These are phyloP conservation scores for fission yeast (Schizosaccharomyces pombe) DNA, from an alignment of 805 yeast genomes.

Conservation along the genomic window DNA sequence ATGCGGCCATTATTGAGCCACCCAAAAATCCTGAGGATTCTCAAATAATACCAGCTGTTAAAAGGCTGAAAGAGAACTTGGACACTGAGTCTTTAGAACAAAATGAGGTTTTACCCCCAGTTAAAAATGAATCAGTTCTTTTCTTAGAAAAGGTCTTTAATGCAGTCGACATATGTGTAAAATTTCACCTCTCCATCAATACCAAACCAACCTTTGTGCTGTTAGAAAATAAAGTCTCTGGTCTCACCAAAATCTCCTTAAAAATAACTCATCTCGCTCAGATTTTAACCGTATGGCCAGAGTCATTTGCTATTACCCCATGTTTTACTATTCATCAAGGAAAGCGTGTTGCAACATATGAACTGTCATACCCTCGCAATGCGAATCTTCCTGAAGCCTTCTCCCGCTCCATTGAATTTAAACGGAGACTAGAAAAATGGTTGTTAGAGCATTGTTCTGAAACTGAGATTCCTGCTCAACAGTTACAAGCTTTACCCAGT, in stretches of 20 bases:
- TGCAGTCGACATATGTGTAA: neutral
- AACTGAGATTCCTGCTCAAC: no score
- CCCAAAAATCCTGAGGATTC: neutral
- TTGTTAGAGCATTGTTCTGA: no score
- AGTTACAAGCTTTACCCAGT: no score
- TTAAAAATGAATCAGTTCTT: neutral
- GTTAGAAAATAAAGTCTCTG: neutral
- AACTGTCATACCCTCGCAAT: neutral
- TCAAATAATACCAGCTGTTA: no score
- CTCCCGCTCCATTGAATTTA: neutral
- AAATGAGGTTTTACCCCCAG: neutral
- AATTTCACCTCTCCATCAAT: neutral
- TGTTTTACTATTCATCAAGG: neutral
- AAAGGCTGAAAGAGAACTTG: no score
- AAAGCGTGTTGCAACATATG: neutral
- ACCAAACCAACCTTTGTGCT: neutral
- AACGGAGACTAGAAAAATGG: neutral
- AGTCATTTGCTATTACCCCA: neutral
- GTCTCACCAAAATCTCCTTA: neutral
- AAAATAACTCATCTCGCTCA: neutral
- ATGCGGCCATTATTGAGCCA: neutral
- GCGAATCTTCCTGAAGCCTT: no score
- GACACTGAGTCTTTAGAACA: neutral
- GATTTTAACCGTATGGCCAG: neutral
- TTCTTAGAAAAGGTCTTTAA: neutral